Base-by-base conservation (phyloP, 2,329 filamentous ascomycete species). In the Thermochaetoides dissita region DNA sequence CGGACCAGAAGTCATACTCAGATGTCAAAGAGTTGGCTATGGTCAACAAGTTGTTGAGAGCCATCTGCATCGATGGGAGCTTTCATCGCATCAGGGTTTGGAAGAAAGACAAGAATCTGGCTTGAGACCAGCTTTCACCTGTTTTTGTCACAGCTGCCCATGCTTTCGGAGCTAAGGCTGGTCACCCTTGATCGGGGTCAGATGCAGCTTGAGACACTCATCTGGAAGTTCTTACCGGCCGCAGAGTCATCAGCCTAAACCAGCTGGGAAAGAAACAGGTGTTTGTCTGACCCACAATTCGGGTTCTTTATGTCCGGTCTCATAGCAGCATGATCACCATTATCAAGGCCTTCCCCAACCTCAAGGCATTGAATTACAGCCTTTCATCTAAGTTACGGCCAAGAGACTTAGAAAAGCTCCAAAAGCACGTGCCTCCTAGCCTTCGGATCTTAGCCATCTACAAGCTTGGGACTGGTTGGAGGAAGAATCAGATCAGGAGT, bases 341-440 rank as follows among this genome's bases (percentile, higher is more conserved):
- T 12, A 34, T 38, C 24, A 31, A 5, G 8, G 37, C 31, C 31
- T 42, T 42, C 17, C 40, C 40, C 1, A 42, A 42, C 31, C 40
- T 42, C 7, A 11, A 38, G n/a, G 40, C 40, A 31, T 8, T 42
- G 24, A 38, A 42, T 28, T 42, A 38, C 31, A 42, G 38, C 28
- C 24, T 38, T 6, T 34, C 17, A 24, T 24, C 17, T 24, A 24
- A 24, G 17, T 24, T 24, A 42, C 8, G 40, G 31, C 10, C 31
- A 35, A 6, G 31, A 12, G 40, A 42, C 3, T 2, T 42, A 3
- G 24, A 9, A 10, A 12, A 9, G 8, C 36, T 42, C 11, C 37
- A 10, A n/a, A 10, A 30, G n/a, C 7, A 8, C 1, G 31, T 34
- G 6, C 40, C 10, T 30, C 17, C 10, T 8, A 37, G 17, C 17